Conservation (phyloP, 1,139 yeast species). For the Candida sanyaensis region DNA sequence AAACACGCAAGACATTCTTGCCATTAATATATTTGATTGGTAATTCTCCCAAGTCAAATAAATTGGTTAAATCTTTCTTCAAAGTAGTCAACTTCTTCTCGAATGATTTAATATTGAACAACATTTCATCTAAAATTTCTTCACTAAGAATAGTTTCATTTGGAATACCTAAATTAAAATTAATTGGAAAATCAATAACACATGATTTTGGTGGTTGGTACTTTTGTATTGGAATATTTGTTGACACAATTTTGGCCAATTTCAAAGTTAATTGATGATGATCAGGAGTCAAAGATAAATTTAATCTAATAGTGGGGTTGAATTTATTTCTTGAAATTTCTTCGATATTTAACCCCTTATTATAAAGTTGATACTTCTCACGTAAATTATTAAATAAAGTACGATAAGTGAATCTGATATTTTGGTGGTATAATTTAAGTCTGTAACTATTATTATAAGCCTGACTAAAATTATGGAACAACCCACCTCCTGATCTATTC, state of each 20-base stretch:
- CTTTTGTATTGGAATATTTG: conserved; percentile 24
- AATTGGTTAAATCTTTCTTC: conserved; percentile 37
- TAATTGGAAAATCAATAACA: conserved; percentile 53
- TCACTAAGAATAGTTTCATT: conserved; percentile 51
- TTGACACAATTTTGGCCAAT: conserved; percentile 36
- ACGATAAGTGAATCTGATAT: conserved; percentile 22
- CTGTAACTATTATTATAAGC: conserved; percentile 23
- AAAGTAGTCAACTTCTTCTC: conserved; percentile 36
- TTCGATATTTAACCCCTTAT: conserved; percentile 4
- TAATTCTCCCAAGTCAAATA: conserved; percentile 50
- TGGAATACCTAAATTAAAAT: conserved; percentile 44
- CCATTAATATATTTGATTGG: conserved; percentile 42
- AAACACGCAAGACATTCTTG: conserved; percentile 46
- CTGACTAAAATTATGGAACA: conserved; percentile 28
- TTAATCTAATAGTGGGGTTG: conserved; percentile 18
- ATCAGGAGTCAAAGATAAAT: conserved; percentile 34
- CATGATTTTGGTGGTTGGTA: conserved; percentile 36
- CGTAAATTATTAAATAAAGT: conserved; percentile 17
- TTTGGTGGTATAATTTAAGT: conserved; percentile 21
- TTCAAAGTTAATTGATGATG: conserved; percentile 39
- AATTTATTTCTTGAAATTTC: conserved; percentile 6
- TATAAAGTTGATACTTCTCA: conserved; percentile 13
- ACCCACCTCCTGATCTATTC: conserved; percentile 12
- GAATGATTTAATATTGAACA: conserved; percentile 31
- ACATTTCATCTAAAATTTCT: conserved; percentile 44